phyloP scores from a whole-genome alignment of 2,329 filamentous ascomycete species.

The Zarea fungicola region DNA sequence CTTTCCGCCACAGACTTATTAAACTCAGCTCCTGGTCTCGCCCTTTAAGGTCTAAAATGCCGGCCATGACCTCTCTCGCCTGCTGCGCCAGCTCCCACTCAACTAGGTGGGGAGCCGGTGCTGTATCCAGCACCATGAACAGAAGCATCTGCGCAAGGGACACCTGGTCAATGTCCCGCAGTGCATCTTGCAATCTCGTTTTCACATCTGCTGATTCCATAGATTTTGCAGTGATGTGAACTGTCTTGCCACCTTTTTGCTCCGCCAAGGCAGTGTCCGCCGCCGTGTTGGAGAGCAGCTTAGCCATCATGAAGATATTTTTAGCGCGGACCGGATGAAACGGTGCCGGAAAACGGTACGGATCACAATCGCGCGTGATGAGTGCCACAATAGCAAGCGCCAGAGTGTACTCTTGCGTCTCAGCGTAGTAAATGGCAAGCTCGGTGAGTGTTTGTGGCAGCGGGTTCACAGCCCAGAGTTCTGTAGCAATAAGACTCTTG shows the following conservation, averaged over 20 bases:
- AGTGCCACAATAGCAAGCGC: slow-evolving; percentile 45
- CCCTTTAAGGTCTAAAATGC: slow-evolving; percentile 42
- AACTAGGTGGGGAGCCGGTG: slow-evolving; percentile 35
- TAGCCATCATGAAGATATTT: slow-evolving; percentile 45
- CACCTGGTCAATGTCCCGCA: slow-evolving; percentile 46
- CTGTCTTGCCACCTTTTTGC: slow-evolving; percentile 21
- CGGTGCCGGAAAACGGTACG: slow-evolving; percentile 44
- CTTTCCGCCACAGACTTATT: slow-evolving; percentile 38
- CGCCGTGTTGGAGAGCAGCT: slow-evolving; percentile 46
- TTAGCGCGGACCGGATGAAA: slow-evolving; percentile 48
- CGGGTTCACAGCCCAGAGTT: slow-evolving; percentile 46
- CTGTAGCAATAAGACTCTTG: slow-evolving; percentile 20
- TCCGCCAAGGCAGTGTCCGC: slow-evolving; percentile 29
- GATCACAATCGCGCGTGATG: slow-evolving; percentile 41
- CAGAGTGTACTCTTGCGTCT: slow-evolving; percentile 35
- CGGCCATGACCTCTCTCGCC: slow-evolving; percentile 43
- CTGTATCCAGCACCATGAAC: slow-evolving; percentile 40
- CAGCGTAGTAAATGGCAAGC: slow-evolving; percentile 40
- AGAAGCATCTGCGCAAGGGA: slow-evolving; percentile 50
- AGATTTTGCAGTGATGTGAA: slow-evolving; percentile 13
- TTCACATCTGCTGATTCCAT: slow-evolving; percentile 17
- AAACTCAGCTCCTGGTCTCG: slow-evolving; percentile 40
- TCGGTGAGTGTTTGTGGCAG: slow-evolving; percentile 40
- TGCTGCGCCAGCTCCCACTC: slow-evolving; percentile 41
- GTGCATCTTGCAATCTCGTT: slow-evolving; percentile 21